These are phyloP conservation scores for Xylaria polymorpha DNA, from an alignment of 2,329 filamentous ascomycete genomes.

Conservation along the genomic window DNA sequence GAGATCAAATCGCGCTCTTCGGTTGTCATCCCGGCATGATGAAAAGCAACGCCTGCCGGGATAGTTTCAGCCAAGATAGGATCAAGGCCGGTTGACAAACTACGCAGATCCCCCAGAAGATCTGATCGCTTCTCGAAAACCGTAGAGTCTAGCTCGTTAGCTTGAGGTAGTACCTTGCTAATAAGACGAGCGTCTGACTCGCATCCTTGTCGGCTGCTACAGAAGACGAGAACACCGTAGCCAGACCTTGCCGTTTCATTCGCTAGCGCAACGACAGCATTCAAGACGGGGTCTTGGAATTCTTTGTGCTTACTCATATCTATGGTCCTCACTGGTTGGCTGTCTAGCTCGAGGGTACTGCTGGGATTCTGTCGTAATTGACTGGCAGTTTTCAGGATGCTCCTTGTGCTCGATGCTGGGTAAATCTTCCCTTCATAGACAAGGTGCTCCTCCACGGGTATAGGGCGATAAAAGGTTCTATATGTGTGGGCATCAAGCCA, in stretches of 20 bases:
- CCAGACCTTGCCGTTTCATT: conserved; percentile 75
- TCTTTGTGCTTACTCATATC: conserved; percentile 69
- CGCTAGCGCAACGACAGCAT: conserved; percentile 76
- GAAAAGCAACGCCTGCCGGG: conserved; percentile 76
- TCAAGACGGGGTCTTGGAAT: conserved; percentile 72
- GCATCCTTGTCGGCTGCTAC: conserved; percentile 73
- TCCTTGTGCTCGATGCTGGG: conserved; percentile 67
- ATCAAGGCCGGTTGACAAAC: conserved; percentile 74
- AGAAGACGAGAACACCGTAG: conserved; percentile 79
- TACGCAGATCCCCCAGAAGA: conserved; percentile 73
- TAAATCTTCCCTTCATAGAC: conserved; percentile 78
- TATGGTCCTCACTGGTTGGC: conserved; percentile 61
- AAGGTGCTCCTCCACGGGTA: conserved; percentile 80
- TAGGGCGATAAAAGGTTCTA: conserved; percentile 76
- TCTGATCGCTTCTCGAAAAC: conserved; percentile 71
- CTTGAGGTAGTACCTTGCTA: conserved; percentile 70
- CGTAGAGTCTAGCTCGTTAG: conserved; percentile 57
- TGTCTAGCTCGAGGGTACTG: conserved; percentile 52
- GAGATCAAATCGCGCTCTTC: conserved; percentile 81
- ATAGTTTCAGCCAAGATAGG: conserved; percentile 72
- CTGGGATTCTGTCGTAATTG: conserved; percentile 57
- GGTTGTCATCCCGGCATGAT: conserved; percentile 76
- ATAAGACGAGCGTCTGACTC: conserved; percentile 77
- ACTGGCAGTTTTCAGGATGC: conserved; percentile 67
- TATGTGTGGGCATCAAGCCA: conserved; percentile 80